A percentile compares a stretch with the other conserved stretches of the same genome.
These are phyloP conservation scores for Pseudonectria foliicola DNA, from an alignment of 2,329 filamentous ascomycete genomes.

Conservation along the genomic window DNA sequence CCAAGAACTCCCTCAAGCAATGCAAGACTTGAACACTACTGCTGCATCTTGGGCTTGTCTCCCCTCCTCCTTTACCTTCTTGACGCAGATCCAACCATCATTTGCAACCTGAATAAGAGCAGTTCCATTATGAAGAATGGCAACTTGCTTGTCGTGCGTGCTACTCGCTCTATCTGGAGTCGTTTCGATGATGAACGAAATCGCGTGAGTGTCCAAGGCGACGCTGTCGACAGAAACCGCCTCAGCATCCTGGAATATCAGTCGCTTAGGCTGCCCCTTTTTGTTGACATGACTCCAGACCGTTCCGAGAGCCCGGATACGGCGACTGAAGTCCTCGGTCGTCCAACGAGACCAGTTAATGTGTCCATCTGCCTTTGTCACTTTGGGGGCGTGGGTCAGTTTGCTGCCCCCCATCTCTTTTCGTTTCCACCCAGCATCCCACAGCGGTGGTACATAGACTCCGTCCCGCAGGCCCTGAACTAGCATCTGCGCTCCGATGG, in stretches of 20 bases:
- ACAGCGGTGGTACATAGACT: constrained; percentile 58
- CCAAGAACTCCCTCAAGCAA: not conserved
- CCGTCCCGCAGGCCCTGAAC: constrained; percentile 54
- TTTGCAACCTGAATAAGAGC: constrained; percentile 16
- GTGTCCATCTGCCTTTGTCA: constrained; percentile 55
- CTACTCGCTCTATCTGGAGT: not conserved
- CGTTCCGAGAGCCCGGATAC: constrained; percentile 54
- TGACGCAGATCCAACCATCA: constrained; percentile 20
- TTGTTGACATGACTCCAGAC: constrained; percentile 50
- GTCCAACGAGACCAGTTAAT: constrained; percentile 53
- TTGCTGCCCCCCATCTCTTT: constrained; percentile 9
- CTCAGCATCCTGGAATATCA: constrained; percentile 33
- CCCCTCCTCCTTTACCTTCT: constrained; percentile 27
- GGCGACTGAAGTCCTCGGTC: constrained; percentile 46
- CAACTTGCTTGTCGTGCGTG: constrained; percentile 4
- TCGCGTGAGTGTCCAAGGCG: not conserved
- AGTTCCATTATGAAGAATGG: constrained; percentile 12
- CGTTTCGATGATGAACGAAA: constrained; percentile 12
- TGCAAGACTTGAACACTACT: constrained; percentile 15
- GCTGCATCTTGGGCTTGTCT: constrained; percentile 21
- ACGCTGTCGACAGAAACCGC: constrained; percentile 7
- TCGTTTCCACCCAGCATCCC: constrained; percentile 26
- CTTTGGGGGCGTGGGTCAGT: constrained; percentile 60
- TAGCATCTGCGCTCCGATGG: constrained; percentile 64
- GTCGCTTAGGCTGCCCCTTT: constrained; percentile 23